Conservation (phyloP, 2,329 filamentous ascomycete species). For the Penicillium crustosum region DNA sequence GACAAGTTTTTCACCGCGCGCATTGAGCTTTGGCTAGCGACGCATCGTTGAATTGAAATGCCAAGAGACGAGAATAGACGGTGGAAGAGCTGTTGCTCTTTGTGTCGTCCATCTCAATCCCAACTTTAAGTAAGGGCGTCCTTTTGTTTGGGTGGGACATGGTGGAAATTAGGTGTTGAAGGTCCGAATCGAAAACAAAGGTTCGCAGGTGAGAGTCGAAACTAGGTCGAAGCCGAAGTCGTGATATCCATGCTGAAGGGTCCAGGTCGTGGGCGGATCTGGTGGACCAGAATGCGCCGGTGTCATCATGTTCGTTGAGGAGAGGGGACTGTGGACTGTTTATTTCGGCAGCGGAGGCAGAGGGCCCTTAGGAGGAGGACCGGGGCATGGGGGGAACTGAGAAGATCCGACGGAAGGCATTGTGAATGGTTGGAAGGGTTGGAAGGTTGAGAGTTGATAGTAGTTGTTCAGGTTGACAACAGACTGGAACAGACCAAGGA, state of each 20-base stretch:
- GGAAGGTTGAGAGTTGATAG: constrained; percentile 5
- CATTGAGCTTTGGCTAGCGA: background rate
- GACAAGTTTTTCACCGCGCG: background rate
- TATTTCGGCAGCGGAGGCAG: constrained; percentile 42
- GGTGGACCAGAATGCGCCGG: constrained; percentile 23
- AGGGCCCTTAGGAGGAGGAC: constrained; percentile 42
- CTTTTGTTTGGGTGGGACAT: background rate
- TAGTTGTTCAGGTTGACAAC: constrained; percentile 1
- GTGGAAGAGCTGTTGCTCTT: background rate
- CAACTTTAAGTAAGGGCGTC: background rate
- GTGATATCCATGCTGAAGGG: constrained; percentile 35
- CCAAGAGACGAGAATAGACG: constrained; percentile 1
- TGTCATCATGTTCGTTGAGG: constrained; percentile 37
- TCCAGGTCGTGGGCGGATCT: constrained; percentile 27
- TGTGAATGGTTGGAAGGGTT: constrained; percentile 15
- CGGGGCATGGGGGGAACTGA: constrained; percentile 42
- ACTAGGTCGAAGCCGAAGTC: constrained; percentile 31
- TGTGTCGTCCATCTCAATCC: background rate
- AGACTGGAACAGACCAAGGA: background rate
- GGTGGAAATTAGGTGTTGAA: constrained; percentile 16
- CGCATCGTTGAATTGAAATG: background rate
- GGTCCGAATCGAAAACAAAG: constrained; percentile 23
- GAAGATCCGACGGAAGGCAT: constrained; percentile 40
- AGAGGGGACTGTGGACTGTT: constrained; percentile 17
- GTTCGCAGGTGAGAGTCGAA: constrained; percentile 24